phyloP scores from a whole-genome alignment of 2,329 filamentous ascomycete genomes.

The Penicillium brasilianum region DNA sequence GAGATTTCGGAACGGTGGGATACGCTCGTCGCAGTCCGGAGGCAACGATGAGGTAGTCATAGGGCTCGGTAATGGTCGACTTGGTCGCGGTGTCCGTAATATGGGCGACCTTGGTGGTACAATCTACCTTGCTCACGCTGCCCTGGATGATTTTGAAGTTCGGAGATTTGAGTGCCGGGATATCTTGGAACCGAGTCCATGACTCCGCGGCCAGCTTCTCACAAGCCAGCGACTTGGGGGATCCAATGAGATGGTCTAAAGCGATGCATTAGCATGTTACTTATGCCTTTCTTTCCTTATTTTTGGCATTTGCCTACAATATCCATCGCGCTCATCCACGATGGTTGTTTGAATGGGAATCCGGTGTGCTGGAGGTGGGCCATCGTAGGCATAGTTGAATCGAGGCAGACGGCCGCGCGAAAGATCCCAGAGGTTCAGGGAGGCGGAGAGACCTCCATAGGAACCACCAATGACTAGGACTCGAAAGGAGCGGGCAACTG shows the following conservation, averaged over 20 bases:
- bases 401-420: constrained; percentile 62
- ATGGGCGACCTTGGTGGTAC: constrained; percentile 62
- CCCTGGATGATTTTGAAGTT: constrained; percentile 70
- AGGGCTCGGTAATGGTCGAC: constrained; percentile 48
- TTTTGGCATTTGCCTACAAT: constrained; percentile 58
- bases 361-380: constrained; percentile 40
- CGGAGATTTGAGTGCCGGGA: constrained; percentile 68
- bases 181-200: constrained; percentile 72
- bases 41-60: constrained; percentile 77
- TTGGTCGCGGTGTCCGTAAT: constrained; percentile 58
- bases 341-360: constrained; percentile 72
- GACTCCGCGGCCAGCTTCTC: constrained; percentile 67
- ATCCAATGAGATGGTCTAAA: constrained; percentile 75
- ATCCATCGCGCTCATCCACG: constrained; percentile 82
- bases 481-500: constrained; percentile 44
- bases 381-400: constrained; percentile 37
- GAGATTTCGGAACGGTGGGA: constrained; percentile 73
- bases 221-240: constrained; percentile 72
- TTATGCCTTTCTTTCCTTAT: neutral
- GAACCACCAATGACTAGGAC: constrained; percentile 73
- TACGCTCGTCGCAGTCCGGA: constrained; percentile 72
- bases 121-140: constrained; percentile 65
- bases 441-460: constrained; percentile 71
- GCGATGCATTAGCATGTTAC: neutral
- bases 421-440: constrained; percentile 70